Base-by-base conservation (phyloP, 345 rosid species). In the Salix arbutifolia region DNA sequence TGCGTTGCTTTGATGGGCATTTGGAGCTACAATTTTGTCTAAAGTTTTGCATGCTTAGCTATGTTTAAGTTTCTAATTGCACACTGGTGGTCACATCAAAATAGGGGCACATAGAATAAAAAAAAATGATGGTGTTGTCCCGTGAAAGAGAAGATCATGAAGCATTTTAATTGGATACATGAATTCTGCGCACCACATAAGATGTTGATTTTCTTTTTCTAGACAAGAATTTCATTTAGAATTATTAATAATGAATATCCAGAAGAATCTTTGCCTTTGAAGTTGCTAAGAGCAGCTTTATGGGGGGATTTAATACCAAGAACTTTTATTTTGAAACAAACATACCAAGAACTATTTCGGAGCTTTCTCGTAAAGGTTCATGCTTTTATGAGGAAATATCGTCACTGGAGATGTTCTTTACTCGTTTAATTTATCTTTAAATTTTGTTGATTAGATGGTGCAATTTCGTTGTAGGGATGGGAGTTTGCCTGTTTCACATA, bases 391-490 rank as follows among this genome's bases (percentile, higher is more conserved):
- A 14, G 14, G 52, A 46, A 14, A 46, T 46, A 46, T 46, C 14
- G 18, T 46, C 52, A 46, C 6, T 46, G 5, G 52, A 46, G 17
- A 46, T 46, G 52, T 46, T 46, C 52, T 46, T 16, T 46, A 14
- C 14, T 46, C 18, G 14, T 46, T 44, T 46, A 42, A 42, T 12
- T 12, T 12, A 42, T 42, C 46, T 42, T 10, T 42, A 42, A 42
- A 2, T 46, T 58, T 23, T 31, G 25, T 26, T 56, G 25, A 73
- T 6, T 4, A 53, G 40, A 69, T 67, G 7, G 33, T 60, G 69
- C 17, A 25, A 52, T 67, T 65, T 16, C 26, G 58, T 74, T 70
- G 67, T 21, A 88, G 91, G 84, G 88, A 86, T 69, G 77, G 83
- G 14, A 79, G 56, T 33, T 67, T 88, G 74, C 80, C 88, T 0